Conservation (phyloP, 208 protist genomes). For the Lotmaria passim region DNA sequence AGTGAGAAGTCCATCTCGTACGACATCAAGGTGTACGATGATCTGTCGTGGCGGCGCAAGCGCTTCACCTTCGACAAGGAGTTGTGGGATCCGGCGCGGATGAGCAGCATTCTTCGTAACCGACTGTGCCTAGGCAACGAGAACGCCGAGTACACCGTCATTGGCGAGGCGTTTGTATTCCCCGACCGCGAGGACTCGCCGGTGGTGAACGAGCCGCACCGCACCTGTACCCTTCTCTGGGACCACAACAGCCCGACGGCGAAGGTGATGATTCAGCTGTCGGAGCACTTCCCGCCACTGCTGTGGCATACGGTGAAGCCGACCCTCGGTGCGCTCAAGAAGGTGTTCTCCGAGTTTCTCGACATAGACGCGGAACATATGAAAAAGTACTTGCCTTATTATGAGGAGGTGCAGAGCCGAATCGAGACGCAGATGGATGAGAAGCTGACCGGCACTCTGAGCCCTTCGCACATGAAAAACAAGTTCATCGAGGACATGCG, state of each 20-base stretch:
- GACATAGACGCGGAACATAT: slow-evolving; percentile 91
- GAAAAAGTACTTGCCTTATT: slow-evolving; percentile 91
- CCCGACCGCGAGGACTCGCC: slow-evolving; percentile 90
- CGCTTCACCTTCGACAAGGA: slow-evolving; percentile 86
- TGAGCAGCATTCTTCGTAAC: slow-evolving; percentile 83
- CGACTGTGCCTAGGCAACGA: slow-evolving; percentile 83
- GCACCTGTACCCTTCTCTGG: slow-evolving; percentile 81
- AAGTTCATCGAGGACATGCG: slow-evolving; percentile 91
- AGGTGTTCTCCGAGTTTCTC: slow-evolving; percentile 90
- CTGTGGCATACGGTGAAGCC: slow-evolving; percentile 92
- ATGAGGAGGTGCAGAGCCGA: slow-evolving; percentile 84
- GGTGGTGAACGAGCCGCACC: slow-evolving; percentile 88
- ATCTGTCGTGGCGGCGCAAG: slow-evolving; percentile 77
- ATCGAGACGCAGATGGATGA: slow-evolving; percentile 82
- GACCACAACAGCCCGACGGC: slow-evolving; percentile 90
- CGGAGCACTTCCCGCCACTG: slow-evolving; percentile 85
- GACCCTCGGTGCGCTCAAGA: slow-evolving; percentile 70
- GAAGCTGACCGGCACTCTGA: slow-evolving; percentile 73
- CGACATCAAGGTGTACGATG: slow-evolving; percentile 90
- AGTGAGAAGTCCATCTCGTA: slow-evolving; percentile 81
- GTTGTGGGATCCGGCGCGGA: slow-evolving; percentile 75
- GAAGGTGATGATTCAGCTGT: slow-evolving; percentile 92
- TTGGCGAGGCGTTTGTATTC: slow-evolving; percentile 93
- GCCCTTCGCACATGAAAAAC: slow-evolving; percentile 82
- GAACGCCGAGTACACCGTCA: slow-evolving; percentile 88